Percentiles rank a stretch among this genome's conserved stretches.
Evolutionary conservation across 306 rosid species (phyloP).

Genomic region (Gillenia trifoliata): DNA sequence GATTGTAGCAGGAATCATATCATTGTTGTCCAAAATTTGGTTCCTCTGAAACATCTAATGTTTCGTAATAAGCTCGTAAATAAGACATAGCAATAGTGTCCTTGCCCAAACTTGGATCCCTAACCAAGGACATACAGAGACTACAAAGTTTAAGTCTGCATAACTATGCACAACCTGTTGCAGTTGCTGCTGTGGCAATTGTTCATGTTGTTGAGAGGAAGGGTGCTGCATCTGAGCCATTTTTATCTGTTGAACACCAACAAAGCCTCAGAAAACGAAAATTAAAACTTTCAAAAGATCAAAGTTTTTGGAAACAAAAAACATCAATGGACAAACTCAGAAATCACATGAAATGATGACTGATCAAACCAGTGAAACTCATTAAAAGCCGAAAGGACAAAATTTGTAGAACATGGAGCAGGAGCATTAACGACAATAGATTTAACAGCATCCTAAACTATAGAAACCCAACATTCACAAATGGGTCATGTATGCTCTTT

Average conservation of each 20-base stretch:
- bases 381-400: not conserved
- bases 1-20: conserved; percentile 1
- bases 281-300: not conserved
- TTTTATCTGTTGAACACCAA: conserved; percentile 57
- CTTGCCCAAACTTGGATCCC: not conserved
- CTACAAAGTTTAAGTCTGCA: not conserved
- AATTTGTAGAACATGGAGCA: not conserved
- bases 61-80: not conserved
- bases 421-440: not conserved
- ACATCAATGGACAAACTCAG: not conserved
- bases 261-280: conserved; percentile 9
- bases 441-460: not conserved
- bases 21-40: not conserved
- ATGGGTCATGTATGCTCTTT: not conserved
- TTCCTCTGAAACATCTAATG: not conserved
- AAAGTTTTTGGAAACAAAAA: not conserved
- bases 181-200: conserved; percentile 69
- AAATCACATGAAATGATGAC: not conserved
- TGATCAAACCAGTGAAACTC: not conserved
- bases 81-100: not conserved
- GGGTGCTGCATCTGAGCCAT: conserved; percentile 73
- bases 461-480: not conserved
- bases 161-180: conserved; percentile 53
- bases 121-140: not conserved
- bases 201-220: conserved; percentile 77